Conservation (phyloP, 2,329 filamentous ascomycete species). For the Cordyceps militaris region DNA sequence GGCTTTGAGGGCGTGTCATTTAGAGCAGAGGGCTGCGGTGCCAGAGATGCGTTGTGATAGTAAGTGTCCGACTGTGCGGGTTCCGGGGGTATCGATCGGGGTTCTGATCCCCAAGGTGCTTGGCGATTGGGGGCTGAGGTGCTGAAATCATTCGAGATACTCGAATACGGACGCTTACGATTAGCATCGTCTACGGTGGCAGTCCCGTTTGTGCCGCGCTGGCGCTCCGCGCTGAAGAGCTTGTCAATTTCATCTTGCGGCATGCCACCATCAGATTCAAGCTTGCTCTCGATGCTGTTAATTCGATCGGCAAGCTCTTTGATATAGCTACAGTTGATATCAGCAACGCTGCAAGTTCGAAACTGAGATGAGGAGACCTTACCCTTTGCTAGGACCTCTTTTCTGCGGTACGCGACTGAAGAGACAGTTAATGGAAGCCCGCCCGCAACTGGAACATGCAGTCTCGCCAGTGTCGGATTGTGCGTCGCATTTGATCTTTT, state of each 20-base stretch:
- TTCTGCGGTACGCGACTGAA: constrained; percentile 88
- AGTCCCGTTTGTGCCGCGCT: constrained; percentile 24
- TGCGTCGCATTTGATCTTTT: constrained; percentile 86
- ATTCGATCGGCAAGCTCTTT: constrained; percentile 85
- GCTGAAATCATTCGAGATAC: constrained; percentile 37
- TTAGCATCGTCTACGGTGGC: constrained; percentile 22
- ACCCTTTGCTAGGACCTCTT: constrained; percentile 83
- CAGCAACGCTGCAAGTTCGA: neutral
- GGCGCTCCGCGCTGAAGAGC: constrained; percentile 29
- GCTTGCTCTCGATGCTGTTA: constrained; percentile 72
- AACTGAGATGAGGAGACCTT: constrained; percentile 20
- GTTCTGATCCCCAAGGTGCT: constrained; percentile 41
- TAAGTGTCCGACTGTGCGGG: constrained; percentile 29
- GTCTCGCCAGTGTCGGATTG: constrained; percentile 64
- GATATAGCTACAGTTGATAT: constrained; percentile 57
- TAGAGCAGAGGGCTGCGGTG: constrained; percentile 37
- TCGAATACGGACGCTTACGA: constrained; percentile 43
- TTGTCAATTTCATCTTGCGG: constrained; percentile 42
- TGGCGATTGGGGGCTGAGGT: constrained; percentile 37
- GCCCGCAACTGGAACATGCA: constrained; percentile 74
- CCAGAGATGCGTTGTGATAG: constrained; percentile 37
- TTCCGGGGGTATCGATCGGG: constrained; percentile 36
- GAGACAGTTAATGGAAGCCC: constrained; percentile 68
- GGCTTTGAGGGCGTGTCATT: constrained; percentile 32
- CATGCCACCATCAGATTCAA: constrained; percentile 45